Conservation (phyloP, 805 yeast species). For the Millerozyma miso region DNA sequence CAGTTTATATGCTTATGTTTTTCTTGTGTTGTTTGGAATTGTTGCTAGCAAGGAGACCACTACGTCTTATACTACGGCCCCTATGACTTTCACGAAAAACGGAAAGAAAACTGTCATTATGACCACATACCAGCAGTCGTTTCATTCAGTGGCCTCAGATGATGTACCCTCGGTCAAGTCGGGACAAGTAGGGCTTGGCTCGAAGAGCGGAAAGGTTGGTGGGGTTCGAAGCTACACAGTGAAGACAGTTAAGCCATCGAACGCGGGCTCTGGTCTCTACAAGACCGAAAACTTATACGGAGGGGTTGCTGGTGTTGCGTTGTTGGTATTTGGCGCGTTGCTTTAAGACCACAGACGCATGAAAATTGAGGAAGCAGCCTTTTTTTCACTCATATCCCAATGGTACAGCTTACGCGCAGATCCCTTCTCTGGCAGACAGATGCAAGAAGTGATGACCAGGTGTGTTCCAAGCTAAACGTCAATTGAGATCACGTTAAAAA, state of each 20-base stretch:
- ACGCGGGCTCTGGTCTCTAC: constrained; percentile 9
- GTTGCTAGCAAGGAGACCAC: constrained; percentile 1
- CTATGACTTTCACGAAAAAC: constrained; percentile 29
- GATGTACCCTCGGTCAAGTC: constrained; percentile 12
- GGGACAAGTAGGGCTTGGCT: constrained; percentile 31
- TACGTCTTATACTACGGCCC: constrained; percentile 24
- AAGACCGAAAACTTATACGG: constrained; percentile 6
- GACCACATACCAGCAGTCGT: constrained; percentile 22
- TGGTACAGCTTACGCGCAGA: not conserved
- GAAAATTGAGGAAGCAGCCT: not conserved
- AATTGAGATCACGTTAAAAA: too few species aligned
- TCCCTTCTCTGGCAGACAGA: not conserved
- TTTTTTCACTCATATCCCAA: not conserved
- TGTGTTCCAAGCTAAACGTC: too few species aligned
- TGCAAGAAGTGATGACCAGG: too few species aligned
- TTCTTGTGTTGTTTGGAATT: constrained; percentile 2
- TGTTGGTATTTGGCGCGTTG: constrained; percentile 10
- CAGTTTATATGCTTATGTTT: constrained; percentile 1
- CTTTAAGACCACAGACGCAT: constrained; percentile 1
- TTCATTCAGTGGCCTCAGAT: constrained; percentile 16
- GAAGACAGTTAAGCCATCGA: constrained; percentile 19
- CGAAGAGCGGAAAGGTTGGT: constrained; percentile 24
- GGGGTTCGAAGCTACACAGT: constrained; percentile 25
- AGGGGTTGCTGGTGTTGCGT: constrained; percentile 13
- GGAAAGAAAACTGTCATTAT: constrained; percentile 25